These are phyloP conservation scores for Kwoniella europaea DNA, from an alignment of 768 basidiomycete species.

Conservation along the genomic window DNA sequence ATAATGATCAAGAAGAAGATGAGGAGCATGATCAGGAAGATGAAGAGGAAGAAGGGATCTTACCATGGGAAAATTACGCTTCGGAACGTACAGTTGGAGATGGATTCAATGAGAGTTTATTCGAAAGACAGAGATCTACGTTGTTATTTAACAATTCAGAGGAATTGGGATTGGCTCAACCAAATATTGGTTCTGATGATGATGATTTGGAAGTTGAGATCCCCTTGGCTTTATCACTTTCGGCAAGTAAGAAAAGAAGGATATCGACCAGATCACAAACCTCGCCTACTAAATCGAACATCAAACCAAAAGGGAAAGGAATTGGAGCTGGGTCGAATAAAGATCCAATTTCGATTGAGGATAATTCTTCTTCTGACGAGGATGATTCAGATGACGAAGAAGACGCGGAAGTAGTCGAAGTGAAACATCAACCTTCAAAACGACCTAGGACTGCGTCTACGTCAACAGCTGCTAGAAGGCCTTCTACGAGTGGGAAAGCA, in stretches of 20 bases:
- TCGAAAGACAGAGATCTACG: conserved; percentile 29
- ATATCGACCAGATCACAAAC: conserved; percentile 9
- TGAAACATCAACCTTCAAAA: conserved; percentile 29
- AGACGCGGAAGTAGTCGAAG: conserved; percentile 26
- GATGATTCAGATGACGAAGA: conserved; percentile 22
- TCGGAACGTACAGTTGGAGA: conserved; percentile 49
- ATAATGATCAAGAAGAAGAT: background rate
- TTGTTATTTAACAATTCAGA: conserved; percentile 31
- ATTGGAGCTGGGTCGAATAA: conserved; percentile 36
- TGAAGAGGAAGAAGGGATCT: background rate
- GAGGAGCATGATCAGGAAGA: conserved; percentile 16
- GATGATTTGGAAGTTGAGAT: background rate
- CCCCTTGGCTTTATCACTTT: too few species aligned
- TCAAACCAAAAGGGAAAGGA: background rate
- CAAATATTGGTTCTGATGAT: background rate
- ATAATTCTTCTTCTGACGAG: conserved; percentile 37
- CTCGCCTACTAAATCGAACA: background rate
- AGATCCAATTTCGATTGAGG: conserved; percentile 40
- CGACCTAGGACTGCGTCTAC: conserved; percentile 33
- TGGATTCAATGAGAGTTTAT: conserved; percentile 39
- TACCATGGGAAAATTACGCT: conserved; percentile 31
- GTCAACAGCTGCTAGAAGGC: conserved; percentile 21
- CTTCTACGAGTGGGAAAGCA: conserved; percentile 34
- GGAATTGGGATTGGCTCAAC: conserved; percentile 6
- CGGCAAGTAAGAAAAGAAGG: background rate